A percentile compares a stretch with the other conserved stretches of the same genome.
Conservation (phyloP, 1,284 basidiomycete species). For the Wolfiporia cocos region DNA sequence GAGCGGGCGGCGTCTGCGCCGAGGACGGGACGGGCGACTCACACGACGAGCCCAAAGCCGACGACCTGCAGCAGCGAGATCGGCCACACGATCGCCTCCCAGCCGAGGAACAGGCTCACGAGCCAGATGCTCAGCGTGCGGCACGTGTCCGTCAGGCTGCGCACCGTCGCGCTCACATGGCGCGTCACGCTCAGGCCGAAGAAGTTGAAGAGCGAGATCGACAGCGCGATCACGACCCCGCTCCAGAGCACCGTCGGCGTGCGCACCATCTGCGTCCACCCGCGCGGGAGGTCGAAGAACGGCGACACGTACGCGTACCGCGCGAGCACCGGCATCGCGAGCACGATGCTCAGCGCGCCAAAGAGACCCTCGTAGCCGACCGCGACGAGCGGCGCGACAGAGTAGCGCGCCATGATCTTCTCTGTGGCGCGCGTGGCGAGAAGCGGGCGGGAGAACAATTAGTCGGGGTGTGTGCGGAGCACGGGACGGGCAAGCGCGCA, state of each 20-base stretch:
- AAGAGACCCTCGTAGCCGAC: slow-evolving; percentile 95
- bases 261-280: slow-evolving; percentile 85
- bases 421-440: slow-evolving; percentile 34
- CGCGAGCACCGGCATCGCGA: slow-evolving; percentile 60
- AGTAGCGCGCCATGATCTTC: slow-evolving; percentile 86
- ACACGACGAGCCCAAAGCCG: slow-evolving; percentile 91
- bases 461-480: slow-evolving; percentile 1
- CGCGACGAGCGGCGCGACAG: slow-evolving; percentile 87
- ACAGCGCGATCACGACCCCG: slow-evolving; percentile 73
- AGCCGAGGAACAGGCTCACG: slow-evolving; percentile 82
- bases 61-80: slow-evolving; percentile 82
- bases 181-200: slow-evolving; percentile 92
- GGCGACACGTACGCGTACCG: slow-evolving; percentile 57
- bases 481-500: slow-evolving; percentile 27
- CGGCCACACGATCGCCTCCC: slow-evolving; percentile 86
- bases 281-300: slow-evolving; percentile 83
- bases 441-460: slow-evolving; percentile 1
- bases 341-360: slow-evolving; percentile 73
- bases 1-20: no score
- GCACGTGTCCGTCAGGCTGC: slow-evolving; percentile 93
- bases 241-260: slow-evolving; percentile 77
- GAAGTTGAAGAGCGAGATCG: slow-evolving; percentile 85
- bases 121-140: slow-evolving; percentile 92
- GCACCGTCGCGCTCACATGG: slow-evolving; percentile 83
- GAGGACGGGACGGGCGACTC: no score